A percentile compares a stretch with the other conserved stretches of the same genome.
Evolutionary conservation across 2,329 filamentous ascomycete species (phyloP).

Genomic region (Colletotrichum chrysophilum): DNA sequence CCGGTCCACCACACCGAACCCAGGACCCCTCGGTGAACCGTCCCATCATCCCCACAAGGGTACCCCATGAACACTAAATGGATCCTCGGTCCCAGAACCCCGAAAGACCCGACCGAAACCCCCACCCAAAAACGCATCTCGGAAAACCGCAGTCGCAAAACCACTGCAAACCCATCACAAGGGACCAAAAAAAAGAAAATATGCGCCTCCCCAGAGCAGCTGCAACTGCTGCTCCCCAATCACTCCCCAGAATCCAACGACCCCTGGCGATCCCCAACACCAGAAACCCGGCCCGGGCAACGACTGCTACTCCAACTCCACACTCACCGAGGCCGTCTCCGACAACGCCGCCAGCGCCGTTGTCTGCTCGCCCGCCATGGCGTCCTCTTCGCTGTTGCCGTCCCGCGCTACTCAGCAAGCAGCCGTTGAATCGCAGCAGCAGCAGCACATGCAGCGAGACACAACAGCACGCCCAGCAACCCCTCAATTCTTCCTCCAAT

Average conservation of each 20-base stretch:
- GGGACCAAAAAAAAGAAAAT: background rate
- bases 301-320: background rate
- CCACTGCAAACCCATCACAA: background rate
- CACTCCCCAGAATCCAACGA: background rate
- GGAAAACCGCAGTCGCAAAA: background rate
- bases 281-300: background rate
- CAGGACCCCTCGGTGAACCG: background rate
- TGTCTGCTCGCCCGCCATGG: background rate
- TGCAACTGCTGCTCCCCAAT: background rate
- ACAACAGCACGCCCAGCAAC: background rate
- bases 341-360: background rate
- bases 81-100: background rate
- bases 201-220: background rate
- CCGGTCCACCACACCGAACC: background rate
- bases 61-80: background rate
- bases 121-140: background rate
- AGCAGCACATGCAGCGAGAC: background rate
- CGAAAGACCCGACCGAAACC: background rate
- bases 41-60: background rate
- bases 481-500: constrained; percentile 26
- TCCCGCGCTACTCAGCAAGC: background rate
- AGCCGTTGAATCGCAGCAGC: background rate
- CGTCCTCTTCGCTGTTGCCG: background rate
- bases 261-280: background rate
- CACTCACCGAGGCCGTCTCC: background rate